Evolutionary conservation across 2,329 filamentous ascomycete genomes (phyloP).

Genomic region (Macrophomina tecta): DNA sequence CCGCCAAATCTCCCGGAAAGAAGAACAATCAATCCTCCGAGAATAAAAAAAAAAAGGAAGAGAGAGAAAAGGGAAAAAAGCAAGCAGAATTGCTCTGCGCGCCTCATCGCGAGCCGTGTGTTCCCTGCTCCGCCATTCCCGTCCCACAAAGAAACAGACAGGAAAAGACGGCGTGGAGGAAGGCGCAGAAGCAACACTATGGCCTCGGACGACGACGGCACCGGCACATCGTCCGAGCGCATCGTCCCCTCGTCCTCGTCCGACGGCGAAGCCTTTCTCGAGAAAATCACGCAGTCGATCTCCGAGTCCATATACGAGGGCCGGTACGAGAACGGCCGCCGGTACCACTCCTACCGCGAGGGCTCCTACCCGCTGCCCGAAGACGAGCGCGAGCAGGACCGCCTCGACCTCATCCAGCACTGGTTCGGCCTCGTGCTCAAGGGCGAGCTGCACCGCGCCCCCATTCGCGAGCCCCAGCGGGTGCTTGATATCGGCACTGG

Average conservation of each 20-base stretch:
- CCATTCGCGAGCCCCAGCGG: conserved; percentile 30
- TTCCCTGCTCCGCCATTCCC: too few relatives aligned
- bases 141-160: not conserved
- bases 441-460: conserved; percentile 45
- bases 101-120: too few relatives aligned
- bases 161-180: not conserved
- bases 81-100: not conserved
- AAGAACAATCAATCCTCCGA: not conserved
- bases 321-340: conserved; percentile 45
- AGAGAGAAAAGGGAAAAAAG: not conserved
- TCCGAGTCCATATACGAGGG: conserved; percentile 45
- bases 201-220: not conserved
- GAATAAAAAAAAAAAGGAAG: not conserved
- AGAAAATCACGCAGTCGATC: conserved; percentile 36
- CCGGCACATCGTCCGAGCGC: not conserved
- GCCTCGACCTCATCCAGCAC: conserved; percentile 46
- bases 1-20: not conserved
- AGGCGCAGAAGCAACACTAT: not conserved
- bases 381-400: conserved; percentile 47
- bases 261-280: conserved; percentile 30
- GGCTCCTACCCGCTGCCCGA: conserved; percentile 45
- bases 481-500: conserved; percentile 44
- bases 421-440: conserved; percentile 44
- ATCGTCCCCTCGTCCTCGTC: conserved; percentile 35
- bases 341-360: conserved; percentile 46